These are phyloP conservation scores for Cryptococcus sp. DNA, from an alignment of 1,284 basidiomycete genomes.

Conservation along the genomic window DNA sequence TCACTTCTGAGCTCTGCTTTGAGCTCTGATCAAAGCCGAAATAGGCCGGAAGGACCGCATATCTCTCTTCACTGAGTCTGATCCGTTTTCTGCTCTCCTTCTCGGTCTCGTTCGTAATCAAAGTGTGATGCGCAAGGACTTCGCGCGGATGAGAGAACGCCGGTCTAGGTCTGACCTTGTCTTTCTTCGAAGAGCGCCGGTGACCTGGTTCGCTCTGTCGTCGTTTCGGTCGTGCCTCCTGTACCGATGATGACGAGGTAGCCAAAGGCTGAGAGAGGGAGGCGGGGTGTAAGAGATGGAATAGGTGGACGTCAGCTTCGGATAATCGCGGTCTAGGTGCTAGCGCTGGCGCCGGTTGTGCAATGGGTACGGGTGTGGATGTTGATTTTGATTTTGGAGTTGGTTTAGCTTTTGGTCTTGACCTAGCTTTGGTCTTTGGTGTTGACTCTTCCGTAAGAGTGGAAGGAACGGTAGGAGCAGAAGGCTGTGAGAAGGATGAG, in stretches of 20 bases:
- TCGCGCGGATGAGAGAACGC: too few species aligned
- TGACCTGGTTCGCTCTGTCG: not conserved
- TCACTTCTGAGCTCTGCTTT: too few species aligned
- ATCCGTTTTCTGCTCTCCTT: too few species aligned
- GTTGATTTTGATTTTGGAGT: not conserved
- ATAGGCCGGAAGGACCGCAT: too few species aligned
- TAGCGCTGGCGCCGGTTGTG: not conserved
- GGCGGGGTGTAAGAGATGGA: not conserved
- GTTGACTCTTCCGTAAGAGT: not conserved
- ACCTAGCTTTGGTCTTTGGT: not conserved
- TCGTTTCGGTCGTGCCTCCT: not conserved
- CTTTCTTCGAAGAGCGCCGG: not conserved
- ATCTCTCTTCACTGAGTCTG: too few species aligned
- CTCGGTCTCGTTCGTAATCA: too few species aligned
- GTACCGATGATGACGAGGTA: not conserved
- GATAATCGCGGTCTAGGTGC: not conserved
- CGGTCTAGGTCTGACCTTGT: not conserved
- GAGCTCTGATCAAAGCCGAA: too few species aligned
- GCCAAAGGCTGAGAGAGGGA: not conserved
- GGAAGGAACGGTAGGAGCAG: not conserved
- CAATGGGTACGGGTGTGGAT: not conserved
- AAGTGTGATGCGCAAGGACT: too few species aligned
- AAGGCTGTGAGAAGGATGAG: too few species aligned
- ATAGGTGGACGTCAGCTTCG: constrained; percentile 2
- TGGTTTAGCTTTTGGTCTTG: not conserved